Evolutionary conservation across 768 basidiomycete genomes (phyloP).

Genomic region (Naganishia vishniacii): DNA sequence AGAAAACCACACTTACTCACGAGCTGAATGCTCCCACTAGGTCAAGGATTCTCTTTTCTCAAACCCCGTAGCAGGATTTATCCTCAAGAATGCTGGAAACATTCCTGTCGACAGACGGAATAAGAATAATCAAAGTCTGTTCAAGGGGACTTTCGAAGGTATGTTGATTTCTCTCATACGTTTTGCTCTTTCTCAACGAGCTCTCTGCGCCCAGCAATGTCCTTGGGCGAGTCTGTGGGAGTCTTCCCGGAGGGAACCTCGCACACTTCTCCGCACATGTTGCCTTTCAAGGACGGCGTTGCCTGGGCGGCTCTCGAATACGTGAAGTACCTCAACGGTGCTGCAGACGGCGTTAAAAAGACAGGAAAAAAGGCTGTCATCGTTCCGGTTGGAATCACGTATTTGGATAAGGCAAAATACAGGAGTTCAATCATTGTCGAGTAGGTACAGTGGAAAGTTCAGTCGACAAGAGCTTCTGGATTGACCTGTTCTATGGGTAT

Average conservation of each 20-base stretch:
- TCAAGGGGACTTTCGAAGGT: constrained; percentile 77
- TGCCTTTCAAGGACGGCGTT: constrained; percentile 81
- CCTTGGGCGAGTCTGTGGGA: constrained; percentile 74
- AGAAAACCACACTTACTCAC: neutral
- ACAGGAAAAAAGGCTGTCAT: constrained; percentile 57
- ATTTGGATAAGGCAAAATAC: constrained; percentile 94
- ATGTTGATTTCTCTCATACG: too few species aligned
- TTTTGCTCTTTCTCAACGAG: neutral
- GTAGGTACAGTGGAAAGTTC: constrained; percentile 31
- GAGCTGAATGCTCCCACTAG: constrained; percentile 53
- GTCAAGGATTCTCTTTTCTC: constrained; percentile 85
- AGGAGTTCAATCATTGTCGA: constrained; percentile 68
- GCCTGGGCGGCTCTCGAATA: constrained; percentile 95
- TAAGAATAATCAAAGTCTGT: constrained; percentile 81
- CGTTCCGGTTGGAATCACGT: constrained; percentile 81
- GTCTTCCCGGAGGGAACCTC: constrained; percentile 58
- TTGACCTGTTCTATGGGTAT: neutral
- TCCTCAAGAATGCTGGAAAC: constrained; percentile 86
- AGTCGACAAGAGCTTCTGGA: neutral
- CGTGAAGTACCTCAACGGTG: constrained; percentile 60
- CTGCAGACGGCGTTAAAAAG: constrained; percentile 31
- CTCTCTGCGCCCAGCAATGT: constrained; percentile 53
- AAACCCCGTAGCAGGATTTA: constrained; percentile 65
- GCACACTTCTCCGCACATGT: constrained; percentile 86
- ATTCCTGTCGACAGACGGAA: constrained; percentile 94